Base-by-base conservation (phyloP, 148 eudicot genomes). In the Diospyros kaki region DNA sequence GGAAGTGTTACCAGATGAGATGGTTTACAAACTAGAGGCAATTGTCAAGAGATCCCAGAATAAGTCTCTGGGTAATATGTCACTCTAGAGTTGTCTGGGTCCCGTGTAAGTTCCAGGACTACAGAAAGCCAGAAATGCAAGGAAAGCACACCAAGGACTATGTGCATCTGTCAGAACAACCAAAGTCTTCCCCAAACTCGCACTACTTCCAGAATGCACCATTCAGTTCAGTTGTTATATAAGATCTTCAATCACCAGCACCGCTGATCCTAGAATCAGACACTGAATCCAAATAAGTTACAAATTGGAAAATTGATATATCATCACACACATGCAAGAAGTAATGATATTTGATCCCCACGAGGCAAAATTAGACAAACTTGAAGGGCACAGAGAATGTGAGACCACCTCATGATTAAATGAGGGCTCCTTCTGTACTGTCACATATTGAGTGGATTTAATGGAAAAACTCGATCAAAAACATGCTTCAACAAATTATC, bases 231-330 rank as follows among this genome's bases (percentile, higher is more conserved):
- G 12, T 6, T 2, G 12, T 9, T 55, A 10, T 6, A 2, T 55
- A 45, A 39, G 13, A 14, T 70, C 73, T 70, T 54, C 50, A 12
- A 54, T 53, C 41, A 38, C 40, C 43, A 58, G 73, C 18, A 46
- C 73, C 61, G 4, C 13, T 38, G 40, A 3, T 42, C 73, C 73
- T 69, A 69, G 11, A 41, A 69, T 54, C 12, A 69, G 61, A 61
- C 59, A 54, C 60, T 28, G 42, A 69, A 69, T 6, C 4, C 6
- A 62, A 6, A 69, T 41, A 54, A 69, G 61, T 53, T 15, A 69
- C 28, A 6, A 6, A 39, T 69, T 14, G 5, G 39, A 46, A 69
- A 54, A 14, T 14, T 69, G 61, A 53, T 13, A 39, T 43, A 51
- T 69, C 58, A 39, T 52, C 40, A n/a, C 18, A 69, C 64, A 60